Conservation (phyloP, 2,329 filamentous ascomycete species). For the Pyrenochaeta sp. region DNA sequence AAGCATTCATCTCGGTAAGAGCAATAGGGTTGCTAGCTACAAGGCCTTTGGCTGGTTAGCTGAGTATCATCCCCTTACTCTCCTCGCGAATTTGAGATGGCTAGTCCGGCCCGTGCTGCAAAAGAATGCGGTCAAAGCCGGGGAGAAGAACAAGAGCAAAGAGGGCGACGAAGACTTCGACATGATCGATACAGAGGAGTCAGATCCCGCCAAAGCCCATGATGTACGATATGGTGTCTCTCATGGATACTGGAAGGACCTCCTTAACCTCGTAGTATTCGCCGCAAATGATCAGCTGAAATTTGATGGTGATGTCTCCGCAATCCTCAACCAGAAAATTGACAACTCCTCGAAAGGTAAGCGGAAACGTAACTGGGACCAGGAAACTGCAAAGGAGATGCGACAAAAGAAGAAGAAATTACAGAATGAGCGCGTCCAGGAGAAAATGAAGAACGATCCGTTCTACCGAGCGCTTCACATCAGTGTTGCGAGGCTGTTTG, state of each 20-base stretch:
- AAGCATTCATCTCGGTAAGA: constrained; percentile 69
- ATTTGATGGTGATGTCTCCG: constrained; percentile 49
- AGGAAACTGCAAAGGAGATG: constrained; percentile 28
- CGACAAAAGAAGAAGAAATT: constrained; percentile 45
- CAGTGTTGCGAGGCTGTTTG: constrained; percentile 64
- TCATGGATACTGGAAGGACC: constrained; percentile 70
- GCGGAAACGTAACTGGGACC: constrained; percentile 30
- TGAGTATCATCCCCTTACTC: constrained; percentile 62
- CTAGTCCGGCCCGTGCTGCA: constrained; percentile 64
- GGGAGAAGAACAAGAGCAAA: constrained; percentile 9
- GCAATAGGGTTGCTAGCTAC: constrained; percentile 59
- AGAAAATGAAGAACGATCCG: constrained; percentile 53
- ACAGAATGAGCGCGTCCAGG: constrained; percentile 55
- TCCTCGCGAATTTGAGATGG: constrained; percentile 64
- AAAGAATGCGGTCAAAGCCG: constrained; percentile 57
- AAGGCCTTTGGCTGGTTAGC: constrained; percentile 65
- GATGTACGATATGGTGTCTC: constrained; percentile 53
- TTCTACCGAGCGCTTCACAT: constrained; percentile 64
- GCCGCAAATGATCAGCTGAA: constrained; percentile 59
- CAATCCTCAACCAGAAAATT: constrained; percentile 53
- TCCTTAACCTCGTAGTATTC: constrained; percentile 65
- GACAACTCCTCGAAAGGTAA: constrained; percentile 29
- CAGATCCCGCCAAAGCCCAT: constrained; percentile 26
- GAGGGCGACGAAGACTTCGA: constrained; percentile 47
- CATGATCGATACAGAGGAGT: constrained; percentile 55